Base-by-base conservation (phyloP, 441 rosid genomes). In the Euphorbia neoarborescens region DNA sequence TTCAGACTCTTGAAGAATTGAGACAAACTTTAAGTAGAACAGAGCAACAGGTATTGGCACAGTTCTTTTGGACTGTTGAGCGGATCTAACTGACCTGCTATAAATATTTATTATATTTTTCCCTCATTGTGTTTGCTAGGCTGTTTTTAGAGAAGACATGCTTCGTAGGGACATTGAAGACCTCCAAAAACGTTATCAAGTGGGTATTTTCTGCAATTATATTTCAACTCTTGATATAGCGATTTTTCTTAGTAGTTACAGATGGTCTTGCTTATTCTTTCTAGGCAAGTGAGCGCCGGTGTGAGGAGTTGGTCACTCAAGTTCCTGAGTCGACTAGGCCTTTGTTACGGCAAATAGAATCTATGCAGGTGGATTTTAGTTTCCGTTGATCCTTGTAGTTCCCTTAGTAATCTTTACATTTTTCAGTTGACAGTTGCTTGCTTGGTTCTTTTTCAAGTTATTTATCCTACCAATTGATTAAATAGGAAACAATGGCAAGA, bases 311-410 rank as follows among this genome's bases (percentile, higher is more conserved):
- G 83, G 81, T 95, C 69, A 84, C 91, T 54, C 97, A 90, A 83
- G 99, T 95, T 73, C 99, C 97, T 68, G 98, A 95, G 65, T 95
- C 99, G 68, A 95, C 99, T 46, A 88, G 97, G 83, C 99, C 98
- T 75, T 92, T 95, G 71, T 77, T 90, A 77, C 85, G 98, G 80
- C 99, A 95, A 85, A 95, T 95, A 68, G 96, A 95, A 83, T 98
- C 98, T 34, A 90, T 95, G 85, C 98, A 92, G 95, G 99, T 92
- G 65, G 63, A 59, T 62, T 66, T 67, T 48, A 62, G 66, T 81
- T 78, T 44, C 57, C 13, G 22, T 32, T 65, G 24, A 66, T 51
- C 27, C 54, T 40, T 62, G 70, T 58, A 70, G 62, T 68, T 69
- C 58, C 62, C 38, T 60, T 67, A 37, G 72, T 51, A 25, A 58